Evolutionary conservation across 345 rosid species (phyloP).

Genomic region (Linum trigynum): DNA sequence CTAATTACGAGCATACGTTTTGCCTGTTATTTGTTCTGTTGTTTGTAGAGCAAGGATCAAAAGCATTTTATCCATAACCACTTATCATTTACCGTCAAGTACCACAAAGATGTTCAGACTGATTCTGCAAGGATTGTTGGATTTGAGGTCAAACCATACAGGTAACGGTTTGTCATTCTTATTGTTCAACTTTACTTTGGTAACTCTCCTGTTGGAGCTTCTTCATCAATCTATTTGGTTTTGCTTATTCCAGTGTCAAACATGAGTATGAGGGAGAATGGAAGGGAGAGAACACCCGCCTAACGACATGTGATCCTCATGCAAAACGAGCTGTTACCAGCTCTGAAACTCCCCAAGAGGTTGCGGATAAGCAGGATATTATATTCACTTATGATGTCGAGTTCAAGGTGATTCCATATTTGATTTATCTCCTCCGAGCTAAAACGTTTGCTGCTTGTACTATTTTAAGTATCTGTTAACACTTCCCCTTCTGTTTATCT

Average conservation of each 20-base stretch:
- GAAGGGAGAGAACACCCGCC: constrained; percentile 52
- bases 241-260: constrained; percentile 47
- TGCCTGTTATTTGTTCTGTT: background rate
- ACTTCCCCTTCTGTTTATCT: constrained; percentile 6
- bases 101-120: constrained; percentile 52
- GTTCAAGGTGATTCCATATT: constrained; percentile 42
- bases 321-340: constrained; percentile 61
- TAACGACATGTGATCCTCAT: constrained; percentile 78
- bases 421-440: background rate
- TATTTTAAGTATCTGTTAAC: background rate
- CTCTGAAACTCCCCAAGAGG: constrained; percentile 84
- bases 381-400: constrained; percentile 83
- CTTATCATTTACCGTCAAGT: constrained; percentile 58
- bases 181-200: background rate
- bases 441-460: constrained; percentile 2
- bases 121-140: constrained; percentile 78
- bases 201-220: background rate
- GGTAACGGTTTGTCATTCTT: constrained; percentile 28
- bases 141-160: constrained; percentile 88
- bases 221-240: background rate
- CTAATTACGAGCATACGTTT: background rate
- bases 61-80: constrained; percentile 85
- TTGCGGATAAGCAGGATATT: constrained; percentile 60
- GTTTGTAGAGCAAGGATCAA: constrained; percentile 60
- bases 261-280: constrained; percentile 71